Base-by-base conservation (phyloP, 2,329 filamentous ascomycete species). In the Dactylellina haptotyla region DNA sequence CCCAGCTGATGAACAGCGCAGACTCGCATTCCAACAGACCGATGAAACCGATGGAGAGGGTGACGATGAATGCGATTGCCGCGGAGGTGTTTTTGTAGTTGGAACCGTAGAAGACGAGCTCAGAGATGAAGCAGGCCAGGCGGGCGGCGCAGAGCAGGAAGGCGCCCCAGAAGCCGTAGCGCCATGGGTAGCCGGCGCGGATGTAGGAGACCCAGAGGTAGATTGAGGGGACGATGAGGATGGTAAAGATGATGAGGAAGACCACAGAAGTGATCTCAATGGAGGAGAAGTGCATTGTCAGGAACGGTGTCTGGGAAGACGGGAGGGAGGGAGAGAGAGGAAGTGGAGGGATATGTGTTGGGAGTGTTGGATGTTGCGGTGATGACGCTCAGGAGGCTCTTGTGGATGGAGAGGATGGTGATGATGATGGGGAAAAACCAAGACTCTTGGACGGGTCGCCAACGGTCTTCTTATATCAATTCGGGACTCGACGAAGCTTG, bases 81-180 rank as follows among this genome's bases (percentile, higher is more conserved):
- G 70, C 70, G 5, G 20, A 26, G 23, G 25, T 54, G 63, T 74
- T 62, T 28, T 18, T 53, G 63, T 75, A 75, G 34, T 45, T 28
- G 14, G 63, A 46, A 18, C 39, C 28, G 50, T 75, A 69, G 70
- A 75, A 75, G 56, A 75, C 20, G 16, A 75, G 70, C 48, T 69
- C 63, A 51, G 70, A 58, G 69, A 75, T 69, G 53, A 69, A 75
- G 28, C 63, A 63, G 14, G 70, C 70, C 10, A 75, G 20, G 18
- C 70, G 70, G 34, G 57, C 28, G 30, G 46, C 32, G 57, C 70
- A 75, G 64, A 75, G 28, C 30, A 75, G 57, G 45, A 64, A 63
- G 58, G 70, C 70, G n/a, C 70, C 70, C 56, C 58, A 75, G 70
- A 75, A 75, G 12, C 70, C 70, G 54, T 73, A 66, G 61, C 54